phyloP scores from a whole-genome alignment of 1,284 basidiomycete genomes.

The Naganishia sp. region DNA sequence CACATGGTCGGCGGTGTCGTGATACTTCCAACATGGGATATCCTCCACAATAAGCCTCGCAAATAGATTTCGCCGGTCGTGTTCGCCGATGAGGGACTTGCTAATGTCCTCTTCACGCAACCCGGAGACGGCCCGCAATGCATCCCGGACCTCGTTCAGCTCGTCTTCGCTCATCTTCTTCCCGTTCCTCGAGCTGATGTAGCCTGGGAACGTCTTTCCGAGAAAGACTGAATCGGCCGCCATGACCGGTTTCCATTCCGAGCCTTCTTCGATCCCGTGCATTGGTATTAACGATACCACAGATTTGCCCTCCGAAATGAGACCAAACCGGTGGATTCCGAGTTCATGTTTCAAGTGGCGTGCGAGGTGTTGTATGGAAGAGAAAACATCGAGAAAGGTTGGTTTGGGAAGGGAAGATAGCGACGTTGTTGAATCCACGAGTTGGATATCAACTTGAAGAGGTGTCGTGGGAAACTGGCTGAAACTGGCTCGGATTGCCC shows the following conservation, averaged over 20 bases:
- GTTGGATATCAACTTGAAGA: conserved; percentile 15
- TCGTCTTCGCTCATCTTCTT: conserved; percentile 7
- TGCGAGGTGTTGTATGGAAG: conserved; percentile 9
- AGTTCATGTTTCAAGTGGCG: conserved; percentile 6
- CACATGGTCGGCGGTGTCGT: conserved; percentile 12
- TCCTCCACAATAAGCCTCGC: conserved; percentile 24
- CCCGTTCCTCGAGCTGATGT: conserved; percentile 15
- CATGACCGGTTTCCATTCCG: conserved; percentile 23
- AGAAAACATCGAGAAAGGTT: conserved; percentile 7
- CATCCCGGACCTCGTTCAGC: conserved; percentile 9
- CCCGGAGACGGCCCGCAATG: conserved; percentile 10
- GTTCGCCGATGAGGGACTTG: conserved; percentile 13
- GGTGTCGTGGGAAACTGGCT: conserved; percentile 14
- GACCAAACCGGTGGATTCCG: conserved; percentile 14
- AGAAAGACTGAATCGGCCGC: not conserved
- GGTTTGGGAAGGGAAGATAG: not conserved
- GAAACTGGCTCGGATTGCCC: not conserved
- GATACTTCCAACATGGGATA: conserved; percentile 22
- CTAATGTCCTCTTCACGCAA: conserved; percentile 11
- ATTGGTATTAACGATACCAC: conserved; percentile 20
- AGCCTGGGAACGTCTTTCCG: conserved; percentile 7
- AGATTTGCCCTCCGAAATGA: conserved; percentile 10
- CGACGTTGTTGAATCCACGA: not conserved
- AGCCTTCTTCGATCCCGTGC: conserved; percentile 15
- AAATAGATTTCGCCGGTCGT: conserved; percentile 28